Percentiles rank a stretch among this genome's conserved stretches.
These are phyloP conservation scores for Naganishia vishniacii DNA, from an alignment of 768 basidiomycete genomes.

Conservation along the genomic window DNA sequence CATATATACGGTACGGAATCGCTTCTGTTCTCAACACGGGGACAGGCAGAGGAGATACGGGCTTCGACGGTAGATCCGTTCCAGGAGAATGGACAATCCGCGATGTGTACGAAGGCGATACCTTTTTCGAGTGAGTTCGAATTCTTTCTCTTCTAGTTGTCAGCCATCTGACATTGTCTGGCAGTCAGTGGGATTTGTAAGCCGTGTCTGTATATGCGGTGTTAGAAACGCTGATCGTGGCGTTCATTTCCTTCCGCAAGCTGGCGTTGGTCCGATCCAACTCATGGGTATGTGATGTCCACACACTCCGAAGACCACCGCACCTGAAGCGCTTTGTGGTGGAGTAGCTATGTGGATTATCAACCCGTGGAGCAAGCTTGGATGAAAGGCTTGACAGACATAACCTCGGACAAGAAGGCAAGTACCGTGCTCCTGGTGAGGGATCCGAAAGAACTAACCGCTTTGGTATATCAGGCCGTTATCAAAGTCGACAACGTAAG, in stretches of 20 bases:
- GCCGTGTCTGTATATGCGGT: slow-evolving; percentile 24
- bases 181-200: slow-evolving; percentile 68
- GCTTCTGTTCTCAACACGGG: too few relatives aligned
- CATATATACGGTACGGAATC: too few relatives aligned
- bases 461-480: background rate
- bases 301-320: too few relatives aligned
- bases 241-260: slow-evolving; percentile 3
- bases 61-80: background rate
- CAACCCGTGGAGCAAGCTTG: slow-evolving; percentile 54
- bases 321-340: too few relatives aligned
- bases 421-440: background rate
- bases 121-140: slow-evolving; percentile 6
- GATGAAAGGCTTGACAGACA: slow-evolving; percentile 58
- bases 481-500: slow-evolving; percentile 10
- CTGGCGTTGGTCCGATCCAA: slow-evolving; percentile 56
- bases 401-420: slow-evolving; percentile 36
- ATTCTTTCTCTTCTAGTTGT: background rate
- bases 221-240: slow-evolving; percentile 21
- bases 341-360: slow-evolving; percentile 56
- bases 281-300: slow-evolving; percentile 54
- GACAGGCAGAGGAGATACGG: too few relatives aligned
- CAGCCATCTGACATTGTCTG: too few relatives aligned
- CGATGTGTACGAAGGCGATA: background rate
- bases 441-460: background rate
- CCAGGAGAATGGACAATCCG: background rate